Conservation (phyloP, 805 yeast species). For the Ascoidea asiatica region DNA sequence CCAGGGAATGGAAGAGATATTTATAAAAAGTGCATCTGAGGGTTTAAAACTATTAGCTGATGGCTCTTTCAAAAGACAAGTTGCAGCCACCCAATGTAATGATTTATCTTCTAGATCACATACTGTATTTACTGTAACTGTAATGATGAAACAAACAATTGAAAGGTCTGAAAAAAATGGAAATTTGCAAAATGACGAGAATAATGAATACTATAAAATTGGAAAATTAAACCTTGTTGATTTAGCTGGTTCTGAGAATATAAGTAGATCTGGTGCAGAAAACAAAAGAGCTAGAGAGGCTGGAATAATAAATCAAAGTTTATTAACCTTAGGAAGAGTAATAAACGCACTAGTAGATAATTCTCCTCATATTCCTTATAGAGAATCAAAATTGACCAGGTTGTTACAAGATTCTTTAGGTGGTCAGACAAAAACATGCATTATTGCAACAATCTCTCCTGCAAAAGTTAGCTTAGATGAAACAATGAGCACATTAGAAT, state of each 20-base stretch:
- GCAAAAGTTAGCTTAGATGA: constrained; percentile 69
- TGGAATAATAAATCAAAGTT: constrained; percentile 81
- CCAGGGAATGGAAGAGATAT: constrained; percentile 52
- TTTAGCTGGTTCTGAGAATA: constrained; percentile 91
- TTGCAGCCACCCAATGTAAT: constrained; percentile 64
- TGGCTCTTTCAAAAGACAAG: constrained; percentile 48
- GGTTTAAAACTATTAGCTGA: constrained; percentile 41
- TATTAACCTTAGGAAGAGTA: constrained; percentile 79
- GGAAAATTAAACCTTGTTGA: constrained; percentile 81
- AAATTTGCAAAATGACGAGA: background rate
- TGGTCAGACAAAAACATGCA: constrained; percentile 75
- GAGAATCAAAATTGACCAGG: constrained; percentile 70
- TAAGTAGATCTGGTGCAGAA: constrained; percentile 75
- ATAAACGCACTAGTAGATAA: constrained; percentile 60
- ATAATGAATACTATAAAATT: constrained; percentile 28
- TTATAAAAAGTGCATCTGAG: constrained; percentile 36
- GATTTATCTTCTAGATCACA: constrained; percentile 67
- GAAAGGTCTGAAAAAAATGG: background rate
- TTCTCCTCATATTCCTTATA: constrained; percentile 65
- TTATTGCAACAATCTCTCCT: constrained; percentile 81
- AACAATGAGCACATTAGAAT: constrained; percentile 73
- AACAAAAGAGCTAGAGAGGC: constrained; percentile 86
- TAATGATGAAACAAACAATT: constrained; percentile 27
- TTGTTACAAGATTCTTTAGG: constrained; percentile 74
- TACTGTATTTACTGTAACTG: constrained; percentile 54